Base-by-base conservation (phyloP, 2,329 filamentous ascomycete genomes). In the Colletotrichum gloeosporioides region DNA sequence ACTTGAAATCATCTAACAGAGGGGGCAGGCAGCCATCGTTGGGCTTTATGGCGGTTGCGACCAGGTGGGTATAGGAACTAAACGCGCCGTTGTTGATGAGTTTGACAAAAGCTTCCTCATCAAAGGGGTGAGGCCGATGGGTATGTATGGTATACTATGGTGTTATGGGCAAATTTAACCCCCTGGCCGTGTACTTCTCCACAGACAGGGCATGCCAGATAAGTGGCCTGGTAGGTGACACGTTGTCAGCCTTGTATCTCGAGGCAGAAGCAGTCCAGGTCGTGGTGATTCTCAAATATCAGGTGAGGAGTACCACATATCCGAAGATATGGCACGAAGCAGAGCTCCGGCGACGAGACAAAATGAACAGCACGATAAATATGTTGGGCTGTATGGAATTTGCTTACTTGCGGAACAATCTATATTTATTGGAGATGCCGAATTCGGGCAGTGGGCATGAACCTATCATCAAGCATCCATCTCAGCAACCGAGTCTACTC, bases 261-360 rank as follows among this genome's bases (percentile, higher is more conserved):
- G 36, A n/a, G 36, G 16, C 36, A 44, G 6, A 44, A 44, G 3
- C 1, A 18, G 36, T 10, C 36, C 36, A 10, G 16, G 4, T 18
- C 16, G 16, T n/a, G 1, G 16, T 18, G 36, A 44, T n/a, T n/a
- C 4, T 44, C 1, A 4, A 10, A 0, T 2, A 16, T 44, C 36
- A 44, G 16, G 36, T 44, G 36, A n/a, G 6, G 16, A 44, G 36
- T 6, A 8, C 36, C 8, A 9, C 36, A 44, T 8, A 44, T 10
- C 36, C 16, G 16, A 44, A 18, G 36, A 10, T 6, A 6, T 44
- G 36, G 0, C 16, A 44, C 4, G 8, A 4, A n/a, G 10, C n/a
- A 44, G 36, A 44, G 36, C 36, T 44, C 36, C 8, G 36, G 36
- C 16, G 0, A 44, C 6, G 36, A n/a, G 36, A 44, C 2, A 44